phyloP scores from a whole-genome alignment of 1,284 basidiomycete genomes.

The Rhizopogon parksii region DNA sequence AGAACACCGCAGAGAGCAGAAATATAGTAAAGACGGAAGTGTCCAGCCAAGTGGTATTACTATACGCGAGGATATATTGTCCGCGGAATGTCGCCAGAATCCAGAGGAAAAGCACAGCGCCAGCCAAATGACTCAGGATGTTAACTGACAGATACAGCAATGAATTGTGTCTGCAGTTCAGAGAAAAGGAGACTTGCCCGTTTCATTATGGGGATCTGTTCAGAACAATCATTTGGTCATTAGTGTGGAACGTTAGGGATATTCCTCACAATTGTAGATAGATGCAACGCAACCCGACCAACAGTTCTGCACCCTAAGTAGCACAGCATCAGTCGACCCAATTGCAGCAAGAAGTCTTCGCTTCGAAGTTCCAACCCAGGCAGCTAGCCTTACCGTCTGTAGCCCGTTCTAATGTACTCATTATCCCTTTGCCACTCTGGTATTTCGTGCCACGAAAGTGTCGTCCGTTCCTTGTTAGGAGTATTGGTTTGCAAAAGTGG shows the following conservation, averaged over 20 bases:
- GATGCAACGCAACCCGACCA: conserved; percentile 64
- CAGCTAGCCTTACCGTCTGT: conserved; percentile 48
- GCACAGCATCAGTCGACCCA: not conserved
- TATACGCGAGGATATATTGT: conserved; percentile 43
- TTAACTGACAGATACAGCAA: conserved; percentile 55
- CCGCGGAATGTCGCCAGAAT: conserved; percentile 49
- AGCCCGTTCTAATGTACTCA: conserved; percentile 67
- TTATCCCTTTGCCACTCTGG: conserved; percentile 71
- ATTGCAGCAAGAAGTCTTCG: conserved; percentile 5
- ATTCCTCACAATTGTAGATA: conserved; percentile 62
- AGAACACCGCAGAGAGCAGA: conserved; percentile 67
- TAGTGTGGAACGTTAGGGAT: conserved; percentile 8
- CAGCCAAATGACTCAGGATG: conserved; percentile 83
- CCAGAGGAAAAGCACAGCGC: conserved; percentile 62
- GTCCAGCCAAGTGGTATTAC: conserved; percentile 56
- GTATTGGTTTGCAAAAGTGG: conserved; percentile 3
- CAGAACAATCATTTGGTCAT: conserved; percentile 9
- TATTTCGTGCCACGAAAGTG: conserved; percentile 56
- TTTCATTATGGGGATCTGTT: conserved; percentile 80
- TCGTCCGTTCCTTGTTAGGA: conserved; percentile 20
- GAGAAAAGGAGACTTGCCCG: conserved; percentile 37
- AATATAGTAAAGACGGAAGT: conserved; percentile 61
- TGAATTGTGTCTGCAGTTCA: conserved; percentile 1
- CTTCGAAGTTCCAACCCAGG: conserved; percentile 1
- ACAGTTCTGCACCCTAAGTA: conserved; percentile 49